A percentile compares a stretch with the other conserved stretches of the same genome.
Evolutionary conservation across 345 rosid species (phyloP).

Genomic region (Sisymbrium altissimum): DNA sequence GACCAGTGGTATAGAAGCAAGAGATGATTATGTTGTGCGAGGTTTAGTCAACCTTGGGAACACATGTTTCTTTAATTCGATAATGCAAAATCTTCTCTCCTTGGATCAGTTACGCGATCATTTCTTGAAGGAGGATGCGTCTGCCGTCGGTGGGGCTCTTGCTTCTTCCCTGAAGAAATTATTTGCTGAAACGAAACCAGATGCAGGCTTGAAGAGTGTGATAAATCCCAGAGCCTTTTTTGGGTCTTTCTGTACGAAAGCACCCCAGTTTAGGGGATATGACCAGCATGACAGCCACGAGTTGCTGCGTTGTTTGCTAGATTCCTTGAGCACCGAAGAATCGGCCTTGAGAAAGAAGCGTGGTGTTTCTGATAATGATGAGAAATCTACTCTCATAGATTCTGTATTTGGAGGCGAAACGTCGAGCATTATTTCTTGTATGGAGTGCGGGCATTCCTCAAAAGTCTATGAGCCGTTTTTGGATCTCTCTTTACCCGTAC

Average conservation of each 20-base stretch:
- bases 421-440: slow-evolving; percentile 84
- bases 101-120: slow-evolving; percentile 53
- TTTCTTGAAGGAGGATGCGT: slow-evolving; percentile 50
- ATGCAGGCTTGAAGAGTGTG: slow-evolving; percentile 51
- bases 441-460: slow-evolving; percentile 82
- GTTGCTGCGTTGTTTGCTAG: slow-evolving; percentile 82
- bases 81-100: slow-evolving; percentile 87
- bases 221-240: slow-evolving; percentile 74
- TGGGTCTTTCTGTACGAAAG: slow-evolving; percentile 62
- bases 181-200: slow-evolving; percentile 61
- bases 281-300: slow-evolving; percentile 99
- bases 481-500: slow-evolving; percentile 92
- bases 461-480: slow-evolving; percentile 86
- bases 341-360: slow-evolving; percentile 45
- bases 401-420: slow-evolving; percentile 80
- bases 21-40: slow-evolving; percentile 54
- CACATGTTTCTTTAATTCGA: slow-evolving; percentile 94
- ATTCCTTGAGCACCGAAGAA: slow-evolving; percentile 80
- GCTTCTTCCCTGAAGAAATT: slow-evolving; percentile 69
- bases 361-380: slow-evolving; percentile 36
- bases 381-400: slow-evolving; percentile 61
- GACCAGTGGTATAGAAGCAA: slow-evolving; percentile 40
- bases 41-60: slow-evolving; percentile 96
- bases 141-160: slow-evolving; percentile 46
- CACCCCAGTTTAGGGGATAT: slow-evolving; percentile 90